Evolutionary conservation across 1,284 basidiomycete species (phyloP), one percentile per base, ranked within the genome.

Genomic region (Papiliotrema fonsecae): DNA sequence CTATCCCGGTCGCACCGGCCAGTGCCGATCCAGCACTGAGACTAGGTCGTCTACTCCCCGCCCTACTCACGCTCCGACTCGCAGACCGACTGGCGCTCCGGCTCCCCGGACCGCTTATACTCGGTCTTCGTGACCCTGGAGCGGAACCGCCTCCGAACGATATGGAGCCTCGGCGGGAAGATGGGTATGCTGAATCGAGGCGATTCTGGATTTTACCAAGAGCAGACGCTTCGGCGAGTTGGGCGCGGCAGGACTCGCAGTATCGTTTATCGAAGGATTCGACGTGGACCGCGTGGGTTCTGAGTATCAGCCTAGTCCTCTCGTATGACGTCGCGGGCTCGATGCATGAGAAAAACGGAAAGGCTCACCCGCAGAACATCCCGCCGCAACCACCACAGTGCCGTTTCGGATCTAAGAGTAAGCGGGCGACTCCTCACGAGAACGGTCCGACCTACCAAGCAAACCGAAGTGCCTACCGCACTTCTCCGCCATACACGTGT

Each of bases 381-480:
- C 72, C 72, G 3, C 70, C 72, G 46, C 72, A 74, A 13, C 72
- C 72, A 22, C 67, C 69, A 49, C 72, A 74, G 51, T 65, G 60
- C 18, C 72, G 51, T 51, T 67, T 62, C 1, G 72, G 72, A 51
- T 74, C 71, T 69, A 32, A 16, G 28, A 28, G 35, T 48, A 2
- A 45, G 37, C 39, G 11, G 4, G 21, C n/a, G n/a, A n/a, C n/a
- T n/a, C 18, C 24, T 4, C 24, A 4, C 19, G 22, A 6, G 28
- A 28, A 30, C 21, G 3, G 26, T n/a, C 16, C 6, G 5, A 52
- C 64, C 55, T 35, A 67, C 67, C 67, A 0, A 74, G 55, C 2
- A 74, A 51, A 18, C 72, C 72, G 44, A 74, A 74, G 22, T 61
- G 53, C 11, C 64, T 46, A 0, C 51, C 56, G 45, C 72, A 74